Base-by-base conservation (phyloP, 768 basidiomycete species). In the Mycena pura region DNA sequence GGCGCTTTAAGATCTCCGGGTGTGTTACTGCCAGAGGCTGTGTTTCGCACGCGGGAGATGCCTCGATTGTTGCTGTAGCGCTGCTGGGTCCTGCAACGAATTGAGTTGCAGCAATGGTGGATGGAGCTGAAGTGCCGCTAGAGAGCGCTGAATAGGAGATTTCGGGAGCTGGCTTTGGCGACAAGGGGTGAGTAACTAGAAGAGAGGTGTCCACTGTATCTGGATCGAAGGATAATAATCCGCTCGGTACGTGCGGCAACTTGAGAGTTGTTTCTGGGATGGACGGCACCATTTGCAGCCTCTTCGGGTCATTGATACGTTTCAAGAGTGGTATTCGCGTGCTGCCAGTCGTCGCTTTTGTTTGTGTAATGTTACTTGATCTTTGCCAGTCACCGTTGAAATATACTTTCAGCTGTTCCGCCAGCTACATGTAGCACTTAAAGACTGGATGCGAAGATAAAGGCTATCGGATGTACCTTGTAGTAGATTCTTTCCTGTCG, bases 361-460 rank as follows among this genome's bases (percentile, higher is more conserved):
- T 21, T 17, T 56, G 55, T 3, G 19, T 56, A 5, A 47, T 56
- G n/a, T 47, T 47, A 0, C 8, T 17, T 11, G 28, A 39, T 15
- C 25, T 46, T 28, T 56, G 25, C 55, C 55, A 56, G 25, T 28
- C 25, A 8, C 36, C 44, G 7, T 38, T 46, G 34, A 14, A 55
- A 21, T 55, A 55, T 0, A 28, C 54, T 24, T 55, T 55, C 7
- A 55, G 40, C 13, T 55, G 43, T 22, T 55, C 54, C 5, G 44
- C 1, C 1, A 55, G 6, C 54, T 55, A 5, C 5, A 2, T 15
- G 25, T n/a, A n/a, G n/a, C n/a, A n/a, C n/a, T n/a, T n/a, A 2
- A 15, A 7, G 6, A 15, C 5, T 3, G 10, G 3, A 1, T 17
- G 29, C 4, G 17, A n/a, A 13, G 9, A 21, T n/a, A 6, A 6